Base-by-base conservation (phyloP, 2,329 filamentous ascomycete species). In the Scedosporium dehoogii region DNA sequence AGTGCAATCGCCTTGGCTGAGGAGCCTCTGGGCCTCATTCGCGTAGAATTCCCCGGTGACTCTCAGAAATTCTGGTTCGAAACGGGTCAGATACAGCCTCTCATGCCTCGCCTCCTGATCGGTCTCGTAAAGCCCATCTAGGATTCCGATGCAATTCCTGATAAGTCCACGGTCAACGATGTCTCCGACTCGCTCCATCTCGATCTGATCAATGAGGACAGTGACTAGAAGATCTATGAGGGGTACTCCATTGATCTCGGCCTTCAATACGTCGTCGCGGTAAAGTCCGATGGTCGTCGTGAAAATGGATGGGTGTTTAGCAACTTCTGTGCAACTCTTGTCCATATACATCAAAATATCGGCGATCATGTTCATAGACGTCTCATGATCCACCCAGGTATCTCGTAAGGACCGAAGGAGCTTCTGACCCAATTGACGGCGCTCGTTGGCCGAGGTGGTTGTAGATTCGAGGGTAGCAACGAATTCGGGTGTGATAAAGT, bases 301-400 rank as follows among this genome's bases (percentile, higher is more conserved):
- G 71, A 92, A 97, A 62, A 97, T 94, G 0, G 89, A 89, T 0
- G 91, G 87, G 5, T 85, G 82, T 64, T 86, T 84, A 5, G 75
- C 69, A 65, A 96, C 91, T 42, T 86, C 80, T 59, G 86, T 88
- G 69, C 90, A 92, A 29, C 92, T 87, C 59, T 92, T 88, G 71
- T 99, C 93, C 80, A 99, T 91, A 71, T 97, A 97, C 92, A 97
- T 97, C 60, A 97, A 81, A 38, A 97, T 91, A 73, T 97, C 94
- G 3, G 92, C 92, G 59, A 91, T 88, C 93, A 97, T 97, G 71
- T 91, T 92, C 90, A 96, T 96, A 55, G 90, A 92, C 63, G 90
- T 84, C 71, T 92, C 90, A 71, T 99, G 92, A 65, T 96, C 89
- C 64, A 92, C 85, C 91, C 92, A 99, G 2, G 87, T 85, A 63